Percentiles rank a stretch among this genome's conserved stretches.
phyloP scores from a whole-genome alignment of 192 early-diverging fungal species.

The Backusella westeae region DNA sequence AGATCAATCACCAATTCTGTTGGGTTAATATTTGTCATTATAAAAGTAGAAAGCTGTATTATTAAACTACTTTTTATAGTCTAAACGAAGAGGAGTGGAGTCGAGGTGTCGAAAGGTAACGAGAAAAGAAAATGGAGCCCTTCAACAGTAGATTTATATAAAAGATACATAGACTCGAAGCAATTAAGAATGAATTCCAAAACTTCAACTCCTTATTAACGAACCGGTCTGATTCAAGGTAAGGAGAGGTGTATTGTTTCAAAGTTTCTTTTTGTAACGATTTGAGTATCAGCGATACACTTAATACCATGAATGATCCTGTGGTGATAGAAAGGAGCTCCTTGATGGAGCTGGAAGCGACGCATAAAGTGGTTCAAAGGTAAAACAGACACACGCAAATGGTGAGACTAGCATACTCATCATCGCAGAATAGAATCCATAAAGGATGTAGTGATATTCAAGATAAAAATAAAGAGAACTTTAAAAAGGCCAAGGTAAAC shows the following conservation, averaged over 20 bases:
- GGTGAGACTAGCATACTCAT: neutral
- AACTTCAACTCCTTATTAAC: slow-evolving; percentile 15
- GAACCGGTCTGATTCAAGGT: neutral
- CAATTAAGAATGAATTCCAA: slow-evolving; percentile 14
- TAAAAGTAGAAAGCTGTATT: neutral
- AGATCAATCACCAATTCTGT: slow-evolving; percentile 10
- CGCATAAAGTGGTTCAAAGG: neutral
- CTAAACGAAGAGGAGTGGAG: slow-evolving; percentile 1
- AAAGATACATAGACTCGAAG: slow-evolving; percentile 8
- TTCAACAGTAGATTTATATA: neutral
- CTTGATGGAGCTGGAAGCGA: neutral
- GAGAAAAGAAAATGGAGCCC: neutral
- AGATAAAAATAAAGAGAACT: slow-evolving; percentile 3
- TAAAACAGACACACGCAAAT: neutral
- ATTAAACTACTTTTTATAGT: neutral
- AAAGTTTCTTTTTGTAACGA: neutral
- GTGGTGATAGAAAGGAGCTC: neutral
- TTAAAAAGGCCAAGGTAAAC: slow-evolving; percentile 8
- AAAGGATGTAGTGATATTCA: slow-evolving; percentile 2
- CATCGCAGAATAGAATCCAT: neutral
- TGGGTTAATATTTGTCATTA: neutral
- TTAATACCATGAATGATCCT: neutral
- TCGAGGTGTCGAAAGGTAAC: slow-evolving; percentile 13
- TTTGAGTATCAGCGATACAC: neutral
- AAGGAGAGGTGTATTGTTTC: neutral